Evolutionary conservation across 164 flowering plant species (phyloP).

Genomic region (Macadamia tetraphylla): DNA sequence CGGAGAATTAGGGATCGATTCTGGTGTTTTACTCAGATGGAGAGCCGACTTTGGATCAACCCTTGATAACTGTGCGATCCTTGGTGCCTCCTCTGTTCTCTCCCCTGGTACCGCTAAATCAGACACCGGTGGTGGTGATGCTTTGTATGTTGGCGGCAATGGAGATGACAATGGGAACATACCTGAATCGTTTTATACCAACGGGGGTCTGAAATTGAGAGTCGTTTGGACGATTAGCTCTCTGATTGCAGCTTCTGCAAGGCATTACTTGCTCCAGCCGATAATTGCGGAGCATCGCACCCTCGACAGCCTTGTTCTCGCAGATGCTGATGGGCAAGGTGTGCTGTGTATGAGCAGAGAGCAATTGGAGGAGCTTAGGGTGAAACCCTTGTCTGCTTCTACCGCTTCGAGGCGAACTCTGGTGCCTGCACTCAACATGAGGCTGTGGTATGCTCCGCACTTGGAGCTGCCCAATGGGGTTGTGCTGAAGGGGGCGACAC

Average conservation of each 20-base stretch:
- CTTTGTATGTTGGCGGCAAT: not conserved
- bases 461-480: constrained; percentile 29
- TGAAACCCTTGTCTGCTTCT: constrained; percentile 24
- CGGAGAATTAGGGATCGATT: constrained; percentile 13
- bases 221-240: constrained; percentile 12
- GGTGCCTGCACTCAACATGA: constrained; percentile 30
- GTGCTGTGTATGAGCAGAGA: constrained; percentile 5
- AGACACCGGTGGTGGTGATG: not conserved
- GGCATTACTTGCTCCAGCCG: constrained; percentile 13
- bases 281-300: constrained; percentile 10
- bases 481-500: constrained; percentile 27
- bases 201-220: constrained; percentile 8
- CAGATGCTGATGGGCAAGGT: constrained; percentile 15
- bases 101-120: not conserved
- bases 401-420: constrained; percentile 25
- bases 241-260: constrained; percentile 9
- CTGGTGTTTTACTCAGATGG: constrained; percentile 12
- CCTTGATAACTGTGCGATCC: constrained; percentile 9
- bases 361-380: constrained; percentile 16
- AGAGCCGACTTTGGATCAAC: constrained; percentile 15
- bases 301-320: constrained; percentile 7
- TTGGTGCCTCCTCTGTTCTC: not conserved
- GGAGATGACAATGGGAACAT: constrained; percentile 10
- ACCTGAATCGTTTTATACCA: constrained; percentile 7
- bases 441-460: constrained; percentile 25